Conservation (phyloP, 1,284 basidiomycete species). For the Ganoderma leucocontextum region DNA sequence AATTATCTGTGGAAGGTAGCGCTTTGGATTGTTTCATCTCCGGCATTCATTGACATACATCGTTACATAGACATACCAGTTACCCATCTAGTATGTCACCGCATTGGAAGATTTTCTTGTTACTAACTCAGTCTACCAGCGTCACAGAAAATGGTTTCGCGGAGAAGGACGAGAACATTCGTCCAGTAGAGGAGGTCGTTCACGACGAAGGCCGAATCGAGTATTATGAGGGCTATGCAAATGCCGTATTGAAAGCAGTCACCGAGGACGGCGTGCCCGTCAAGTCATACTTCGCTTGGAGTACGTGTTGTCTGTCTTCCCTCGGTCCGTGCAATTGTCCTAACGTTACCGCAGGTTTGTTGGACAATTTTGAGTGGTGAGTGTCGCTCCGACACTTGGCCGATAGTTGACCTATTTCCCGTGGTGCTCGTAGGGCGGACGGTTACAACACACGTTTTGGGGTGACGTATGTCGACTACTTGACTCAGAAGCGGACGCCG, state of each 20-base stretch:
- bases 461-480: constrained; percentile 72
- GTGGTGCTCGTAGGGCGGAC: constrained; percentile 53
- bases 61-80: constrained; percentile 59
- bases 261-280: constrained; percentile 72
- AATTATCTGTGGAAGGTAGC: constrained; percentile 62
- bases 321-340: not conserved
- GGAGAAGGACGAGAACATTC: constrained; percentile 67
- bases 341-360: constrained; percentile 49
- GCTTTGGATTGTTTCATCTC: constrained; percentile 17
- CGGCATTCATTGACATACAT: not conserved
- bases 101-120: not conserved
- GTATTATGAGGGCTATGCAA: constrained; percentile 72
- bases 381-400: not conserved
- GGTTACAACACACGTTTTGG: constrained; percentile 71
- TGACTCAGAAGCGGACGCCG: constrained; percentile 71
- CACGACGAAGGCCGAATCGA: constrained; percentile 71
- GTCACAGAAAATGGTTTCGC: constrained; percentile 81
- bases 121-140: constrained; percentile 39
- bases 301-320: constrained; percentile 41
- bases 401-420: not conserved
- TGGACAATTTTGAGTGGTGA: constrained; percentile 81
- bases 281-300: constrained; percentile 78
- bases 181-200: constrained; percentile 60
- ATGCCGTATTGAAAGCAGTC: constrained; percentile 65
- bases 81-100: constrained; percentile 65